These are phyloP conservation scores for Ophiostoma ips DNA, from an alignment of 2,329 filamentous ascomycete species.

Conservation along the genomic window DNA sequence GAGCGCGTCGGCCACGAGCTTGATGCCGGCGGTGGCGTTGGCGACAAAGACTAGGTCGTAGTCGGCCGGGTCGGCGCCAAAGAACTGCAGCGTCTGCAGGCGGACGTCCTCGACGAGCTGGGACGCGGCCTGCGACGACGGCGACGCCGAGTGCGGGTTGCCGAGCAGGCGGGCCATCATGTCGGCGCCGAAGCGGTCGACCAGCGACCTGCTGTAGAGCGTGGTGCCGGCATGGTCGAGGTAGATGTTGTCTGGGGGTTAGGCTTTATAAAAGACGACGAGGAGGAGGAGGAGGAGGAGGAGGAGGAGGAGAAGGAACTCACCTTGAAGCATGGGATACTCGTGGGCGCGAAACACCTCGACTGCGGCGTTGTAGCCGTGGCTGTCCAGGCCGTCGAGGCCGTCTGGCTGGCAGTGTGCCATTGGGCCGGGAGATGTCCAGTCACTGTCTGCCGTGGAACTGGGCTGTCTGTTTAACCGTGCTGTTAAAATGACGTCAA, in stretches of 20 bases:
- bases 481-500: too few relatives aligned
- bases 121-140: constrained; percentile 64
- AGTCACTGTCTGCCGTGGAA: too few relatives aligned
- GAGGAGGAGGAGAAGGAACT: neutral
- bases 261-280: neutral
- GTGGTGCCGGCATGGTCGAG: constrained; percentile 96
- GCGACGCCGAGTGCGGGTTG: constrained; percentile 81
- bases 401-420: too few relatives aligned
- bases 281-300: constrained; percentile 3
- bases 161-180: constrained; percentile 70
- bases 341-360: constrained; percentile 45
- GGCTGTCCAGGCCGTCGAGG: neutral
- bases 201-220: constrained; percentile 61
- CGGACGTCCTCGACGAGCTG: constrained; percentile 63
- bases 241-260: constrained; percentile 51
- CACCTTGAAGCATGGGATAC: constrained; percentile 58
- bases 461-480: too few relatives aligned
- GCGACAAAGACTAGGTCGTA: constrained; percentile 87
- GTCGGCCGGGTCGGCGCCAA: constrained; percentile 64
- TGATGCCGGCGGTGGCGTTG: constrained; percentile 84
- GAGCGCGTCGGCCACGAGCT: constrained; percentile 69
- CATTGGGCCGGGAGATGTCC: too few relatives aligned
- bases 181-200: constrained; percentile 66
- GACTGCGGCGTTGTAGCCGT: constrained; percentile 43
- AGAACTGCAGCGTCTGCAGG: constrained; percentile 56